Evolutionary conservation across 75 land plant species (phyloP).

Genomic region (Cunninghamia lanceolata): DNA sequence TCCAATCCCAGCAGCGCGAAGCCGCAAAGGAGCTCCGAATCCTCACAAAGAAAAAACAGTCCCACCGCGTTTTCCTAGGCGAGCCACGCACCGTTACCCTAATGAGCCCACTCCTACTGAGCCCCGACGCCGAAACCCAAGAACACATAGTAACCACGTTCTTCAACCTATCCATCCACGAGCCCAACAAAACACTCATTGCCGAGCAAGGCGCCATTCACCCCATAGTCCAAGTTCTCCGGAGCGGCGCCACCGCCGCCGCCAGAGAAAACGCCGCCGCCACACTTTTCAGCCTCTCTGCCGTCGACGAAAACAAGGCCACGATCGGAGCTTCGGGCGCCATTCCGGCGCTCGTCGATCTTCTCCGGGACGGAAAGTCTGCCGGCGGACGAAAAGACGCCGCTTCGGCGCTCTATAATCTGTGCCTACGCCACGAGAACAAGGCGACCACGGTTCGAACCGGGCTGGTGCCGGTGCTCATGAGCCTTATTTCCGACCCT

Average conservation of each 20-base stretch:
- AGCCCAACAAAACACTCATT: conserved; percentile 67
- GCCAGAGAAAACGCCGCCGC: conserved; percentile 86
- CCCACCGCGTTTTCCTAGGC: conserved; percentile 69
- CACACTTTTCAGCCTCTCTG: conserved; percentile 74
- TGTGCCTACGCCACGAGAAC: conserved; percentile 75
- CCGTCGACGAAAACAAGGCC: conserved; percentile 73
- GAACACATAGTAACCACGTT: conserved; percentile 77
- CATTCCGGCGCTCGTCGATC: conserved; percentile 55
- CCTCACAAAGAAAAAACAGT: conserved; percentile 56
- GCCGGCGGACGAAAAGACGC: conserved; percentile 78
- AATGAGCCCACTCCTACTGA: conserved; percentile 42
- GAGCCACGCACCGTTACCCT: conserved; percentile 50
- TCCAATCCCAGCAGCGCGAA: conserved; percentile 36
- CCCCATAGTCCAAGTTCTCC: conserved; percentile 57
- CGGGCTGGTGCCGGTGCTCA: conserved; percentile 54
- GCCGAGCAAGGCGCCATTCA: conserved; percentile 61
- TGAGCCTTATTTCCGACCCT: conserved; percentile 29
- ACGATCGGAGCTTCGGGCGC: conserved; percentile 71
- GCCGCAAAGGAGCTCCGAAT: conserved; percentile 71
- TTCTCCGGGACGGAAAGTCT: conserved; percentile 47
- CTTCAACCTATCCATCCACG: conserved; percentile 75
- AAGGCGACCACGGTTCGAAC: conserved; percentile 66
- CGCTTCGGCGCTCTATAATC: conserved; percentile 76
- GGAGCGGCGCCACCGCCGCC: conserved; percentile 48
- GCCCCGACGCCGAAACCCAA: conserved; percentile 37